Percentiles rank a stretch among this genome's conserved stretches.
Evolutionary conservation across 2,329 filamentous ascomycete species (phyloP).

Genomic region (Aspergillus sp.): DNA sequence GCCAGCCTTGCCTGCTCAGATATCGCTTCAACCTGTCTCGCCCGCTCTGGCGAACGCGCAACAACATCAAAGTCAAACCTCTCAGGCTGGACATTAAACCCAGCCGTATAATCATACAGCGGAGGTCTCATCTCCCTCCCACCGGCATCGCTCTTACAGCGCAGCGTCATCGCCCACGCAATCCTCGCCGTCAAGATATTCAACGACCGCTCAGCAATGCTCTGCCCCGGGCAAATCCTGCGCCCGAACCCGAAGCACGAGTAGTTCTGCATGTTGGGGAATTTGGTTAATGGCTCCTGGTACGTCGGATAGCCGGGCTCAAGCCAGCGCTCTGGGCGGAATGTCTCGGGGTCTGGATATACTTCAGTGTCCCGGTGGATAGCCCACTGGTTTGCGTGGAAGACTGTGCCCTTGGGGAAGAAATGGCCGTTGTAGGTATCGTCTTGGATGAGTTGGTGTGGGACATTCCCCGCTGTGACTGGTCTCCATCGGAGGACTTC

Average conservation of each 20-base stretch:
- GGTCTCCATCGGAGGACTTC: background rate
- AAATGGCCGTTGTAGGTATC: background rate
- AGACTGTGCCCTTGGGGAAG: background rate
- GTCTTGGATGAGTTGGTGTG: background rate
- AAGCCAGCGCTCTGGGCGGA: background rate
- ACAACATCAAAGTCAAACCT: too few relatives aligned
- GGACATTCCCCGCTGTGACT: background rate
- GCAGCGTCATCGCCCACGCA: background rate
- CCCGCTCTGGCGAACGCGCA: too few relatives aligned
- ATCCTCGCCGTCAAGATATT: background rate
- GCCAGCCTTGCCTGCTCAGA: too few relatives aligned
- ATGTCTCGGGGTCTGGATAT: background rate
- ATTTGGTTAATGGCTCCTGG: background rate
- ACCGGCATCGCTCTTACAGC: too few relatives aligned
- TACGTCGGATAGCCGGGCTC: background rate
- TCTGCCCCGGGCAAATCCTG: background rate
- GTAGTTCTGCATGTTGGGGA: background rate
- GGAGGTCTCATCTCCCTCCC: too few relatives aligned
- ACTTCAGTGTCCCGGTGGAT: background rate
- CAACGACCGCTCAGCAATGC: background rate
- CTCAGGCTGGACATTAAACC: too few relatives aligned
- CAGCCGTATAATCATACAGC: too few relatives aligned
- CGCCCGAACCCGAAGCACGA: background rate
- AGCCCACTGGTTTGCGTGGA: background rate
- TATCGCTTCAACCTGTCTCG: too few relatives aligned